Conservation (phyloP, 2,329 filamentous ascomycete species). For the Fusarium pilosicola region DNA sequence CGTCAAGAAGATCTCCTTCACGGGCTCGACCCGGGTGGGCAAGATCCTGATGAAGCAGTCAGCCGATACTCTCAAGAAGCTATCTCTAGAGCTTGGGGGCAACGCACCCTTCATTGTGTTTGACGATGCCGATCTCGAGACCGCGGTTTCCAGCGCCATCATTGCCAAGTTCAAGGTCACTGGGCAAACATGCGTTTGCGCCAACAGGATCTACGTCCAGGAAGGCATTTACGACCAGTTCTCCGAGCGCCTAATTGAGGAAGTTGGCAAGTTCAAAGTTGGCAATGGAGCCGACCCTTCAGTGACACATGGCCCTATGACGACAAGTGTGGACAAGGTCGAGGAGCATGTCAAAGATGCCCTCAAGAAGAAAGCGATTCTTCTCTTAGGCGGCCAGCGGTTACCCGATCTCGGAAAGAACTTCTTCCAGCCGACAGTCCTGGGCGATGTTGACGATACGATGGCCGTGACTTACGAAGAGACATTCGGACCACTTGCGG, state of each 20-base stretch:
- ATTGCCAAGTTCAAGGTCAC: conserved; percentile 87
- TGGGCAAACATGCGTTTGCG: conserved; percentile 90
- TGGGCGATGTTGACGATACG: conserved; percentile 65
- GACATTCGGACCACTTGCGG: conserved; percentile 72
- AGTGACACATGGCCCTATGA: conserved; percentile 74
- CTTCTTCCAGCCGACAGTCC: conserved; percentile 76
- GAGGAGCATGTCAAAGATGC: conserved; percentile 73
- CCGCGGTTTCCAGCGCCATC: conserved; percentile 71
- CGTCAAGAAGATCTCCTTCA: conserved; percentile 80
- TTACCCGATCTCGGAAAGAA: conserved; percentile 72
- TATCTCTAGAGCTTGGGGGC: conserved; percentile 73
- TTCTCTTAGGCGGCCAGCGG: conserved; percentile 71
- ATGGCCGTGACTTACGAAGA: conserved; percentile 70
- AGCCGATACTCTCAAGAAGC: conserved; percentile 71
- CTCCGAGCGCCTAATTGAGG: conserved; percentile 69
- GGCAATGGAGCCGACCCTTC: conserved; percentile 70
- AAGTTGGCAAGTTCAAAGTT: conserved; percentile 75
- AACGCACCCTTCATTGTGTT: conserved; percentile 84
- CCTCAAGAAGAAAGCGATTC: conserved; percentile 67
- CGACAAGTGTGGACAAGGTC: conserved; percentile 68
- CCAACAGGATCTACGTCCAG: conserved; percentile 81
- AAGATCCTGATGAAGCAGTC: conserved; percentile 76
- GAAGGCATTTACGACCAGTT: conserved; percentile 77
- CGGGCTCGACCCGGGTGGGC: conserved; percentile 65
- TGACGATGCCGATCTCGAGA: conserved; percentile 79